phyloP scores from a whole-genome alignment of 1,284 basidiomycete genomes.

The Coniophora puteana region DNA sequence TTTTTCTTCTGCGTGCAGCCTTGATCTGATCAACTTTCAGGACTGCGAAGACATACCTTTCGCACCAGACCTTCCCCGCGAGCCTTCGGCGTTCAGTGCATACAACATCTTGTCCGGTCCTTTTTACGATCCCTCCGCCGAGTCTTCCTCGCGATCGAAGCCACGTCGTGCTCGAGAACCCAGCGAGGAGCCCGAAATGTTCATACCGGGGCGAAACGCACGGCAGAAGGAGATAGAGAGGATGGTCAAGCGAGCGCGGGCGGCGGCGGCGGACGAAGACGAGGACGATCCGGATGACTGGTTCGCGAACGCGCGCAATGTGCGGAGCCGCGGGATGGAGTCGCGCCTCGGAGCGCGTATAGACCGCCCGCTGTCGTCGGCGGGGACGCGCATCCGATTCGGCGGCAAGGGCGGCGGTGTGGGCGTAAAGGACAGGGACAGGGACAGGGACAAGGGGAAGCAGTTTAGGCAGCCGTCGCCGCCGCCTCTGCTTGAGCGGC shows the following conservation, averaged over 20 bases:
- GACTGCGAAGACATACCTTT: slow-evolving; percentile 64
- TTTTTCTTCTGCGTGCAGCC: no score
- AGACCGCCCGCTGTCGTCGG: no score
- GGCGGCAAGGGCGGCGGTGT: no score
- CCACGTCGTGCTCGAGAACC: slow-evolving; percentile 10
- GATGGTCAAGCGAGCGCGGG: slow-evolving; percentile 36
- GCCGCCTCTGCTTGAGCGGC: slow-evolving; percentile 24
- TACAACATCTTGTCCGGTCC: slow-evolving; percentile 72
- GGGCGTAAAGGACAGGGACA: slow-evolving; percentile 39
- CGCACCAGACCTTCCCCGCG: slow-evolving; percentile 44
- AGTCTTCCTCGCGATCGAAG: slow-evolving; percentile 18
- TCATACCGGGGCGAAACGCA: slow-evolving; percentile 53
- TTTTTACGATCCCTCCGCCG: slow-evolving; percentile 49
- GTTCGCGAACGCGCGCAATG: slow-evolving; percentile 42
- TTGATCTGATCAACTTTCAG: slow-evolving; percentile 32
- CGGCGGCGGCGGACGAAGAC: slow-evolving; percentile 41
- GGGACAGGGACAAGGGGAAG: slow-evolving; percentile 21
- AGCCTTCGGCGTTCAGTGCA: slow-evolving; percentile 74
- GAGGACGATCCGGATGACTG: slow-evolving; percentile 57
- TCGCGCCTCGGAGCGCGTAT: slow-evolving; percentile 12
- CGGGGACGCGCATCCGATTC: slow-evolving; percentile 11
- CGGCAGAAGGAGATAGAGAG: slow-evolving; percentile 53
- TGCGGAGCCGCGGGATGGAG: slow-evolving; percentile 20
- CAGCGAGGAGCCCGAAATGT: slow-evolving; percentile 38
- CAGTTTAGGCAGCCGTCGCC: slow-evolving; percentile 10